Base-by-base conservation (phyloP, 1,139 yeast genomes). In the Candida sanyaensis region DNA sequence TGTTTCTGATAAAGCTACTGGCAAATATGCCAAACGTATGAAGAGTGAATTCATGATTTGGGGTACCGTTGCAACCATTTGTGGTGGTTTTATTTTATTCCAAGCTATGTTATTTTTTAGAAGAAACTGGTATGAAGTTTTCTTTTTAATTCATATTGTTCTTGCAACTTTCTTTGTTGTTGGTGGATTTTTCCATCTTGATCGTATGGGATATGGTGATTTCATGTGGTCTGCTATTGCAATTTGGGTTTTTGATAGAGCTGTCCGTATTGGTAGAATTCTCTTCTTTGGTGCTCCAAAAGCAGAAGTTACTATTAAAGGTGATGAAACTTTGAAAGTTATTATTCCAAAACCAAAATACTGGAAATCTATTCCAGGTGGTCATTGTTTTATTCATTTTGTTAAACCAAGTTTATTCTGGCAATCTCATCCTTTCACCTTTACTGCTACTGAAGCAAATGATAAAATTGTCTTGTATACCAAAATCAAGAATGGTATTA, bases 321-420 rank as follows among this genome's bases (percentile, higher is more conserved):
- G 71, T 1, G 69, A 65, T 33, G 77, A 73, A 53, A 71, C 77
- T 2, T 59, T 76, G 27, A 67, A 68, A 54, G 65, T 76, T 3
- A 61, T 63, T 4, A 64, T 75, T 7, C 75, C 76, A 1, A 69
- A 63, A 42, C 75, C 77, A 26, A 55, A 49, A 6, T 60, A 59
- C 48, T 75, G 77, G 77, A 61, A 64, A 30, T 59, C 73, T 1
- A 58, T 64, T 41, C 76, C 78, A 4, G 82, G 81, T 37, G 77
- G 79, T 3, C 80, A 76, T 56, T 80, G 80, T 64, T 80, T 73
- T 50, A 64, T 80, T 31, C 72, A 77, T 54, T 78, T 80, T 56
- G 48, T 77, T 23, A 61, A 62, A 44, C 67, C 68, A 5, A 49
- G 61, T 13, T 64, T 61, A 45, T 73, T 73, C 54, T 73, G 73